Evolutionary conservation across 2,329 filamentous ascomycete species (phyloP).

Genomic region (Colletotrichum sp.): DNA sequence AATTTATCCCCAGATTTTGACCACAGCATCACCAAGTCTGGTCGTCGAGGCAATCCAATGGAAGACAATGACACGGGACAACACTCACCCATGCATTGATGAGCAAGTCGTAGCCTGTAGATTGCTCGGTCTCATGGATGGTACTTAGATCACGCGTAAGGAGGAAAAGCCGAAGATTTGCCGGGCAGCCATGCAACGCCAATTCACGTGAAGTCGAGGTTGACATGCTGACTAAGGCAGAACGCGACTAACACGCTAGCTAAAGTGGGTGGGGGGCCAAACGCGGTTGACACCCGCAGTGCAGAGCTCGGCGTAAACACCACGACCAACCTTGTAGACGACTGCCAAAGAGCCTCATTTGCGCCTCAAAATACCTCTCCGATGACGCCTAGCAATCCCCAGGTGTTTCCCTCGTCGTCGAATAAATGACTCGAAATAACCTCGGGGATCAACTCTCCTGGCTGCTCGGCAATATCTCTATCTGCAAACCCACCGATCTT

Average conservation of each 20-base stretch:
- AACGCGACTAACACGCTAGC: slow-evolving; percentile 11
- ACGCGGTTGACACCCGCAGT: not conserved
- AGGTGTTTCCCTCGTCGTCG: slow-evolving; percentile 27
- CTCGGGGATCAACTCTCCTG: slow-evolving; percentile 62
- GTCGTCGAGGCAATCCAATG: not conserved
- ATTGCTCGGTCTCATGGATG: not conserved
- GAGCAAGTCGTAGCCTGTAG: not conserved
- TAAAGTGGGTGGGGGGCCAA: slow-evolving; percentile 18
- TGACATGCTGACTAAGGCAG: not conserved
- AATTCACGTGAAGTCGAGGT: slow-evolving; percentile 22
- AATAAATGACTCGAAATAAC: slow-evolving; percentile 69
- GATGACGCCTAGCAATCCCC: slow-evolving; percentile 8
- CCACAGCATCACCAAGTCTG: not conserved
- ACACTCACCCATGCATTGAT: not conserved
- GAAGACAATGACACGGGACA: not conserved
- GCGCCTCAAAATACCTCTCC: not conserved
- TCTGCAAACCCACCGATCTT: slow-evolving; percentile 43
- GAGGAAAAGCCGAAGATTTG: not conserved
- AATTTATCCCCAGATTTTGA: not conserved
- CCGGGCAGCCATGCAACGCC: not conserved
- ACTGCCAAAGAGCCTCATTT: not conserved
- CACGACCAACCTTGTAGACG: slow-evolving; percentile 1
- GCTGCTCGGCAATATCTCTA: slow-evolving; percentile 55
- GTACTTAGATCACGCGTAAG: not conserved
- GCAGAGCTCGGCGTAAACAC: slow-evolving; percentile 4